Conservation (phyloP, 441 rosid species). For the Populus hybrid region DNA sequence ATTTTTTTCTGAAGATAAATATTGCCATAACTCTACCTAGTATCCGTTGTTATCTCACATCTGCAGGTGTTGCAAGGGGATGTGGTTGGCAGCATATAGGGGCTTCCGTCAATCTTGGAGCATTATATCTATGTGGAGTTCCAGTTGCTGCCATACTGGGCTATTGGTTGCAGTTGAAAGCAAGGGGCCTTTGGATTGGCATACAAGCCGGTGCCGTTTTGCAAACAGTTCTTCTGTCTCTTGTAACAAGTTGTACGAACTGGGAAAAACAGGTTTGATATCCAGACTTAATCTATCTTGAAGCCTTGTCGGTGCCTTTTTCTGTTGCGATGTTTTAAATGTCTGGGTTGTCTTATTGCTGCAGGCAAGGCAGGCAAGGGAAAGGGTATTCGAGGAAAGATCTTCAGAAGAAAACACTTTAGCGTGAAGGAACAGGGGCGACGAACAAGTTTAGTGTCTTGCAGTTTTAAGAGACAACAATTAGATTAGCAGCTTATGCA, state of each 20-base stretch:
- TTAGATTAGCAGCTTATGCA: not conserved
- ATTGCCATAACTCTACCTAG: not conserved
- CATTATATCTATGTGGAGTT: slow-evolving; percentile 45
- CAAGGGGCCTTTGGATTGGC: slow-evolving; percentile 54
- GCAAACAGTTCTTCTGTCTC: slow-evolving; percentile 34
- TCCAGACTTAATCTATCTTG: not conserved
- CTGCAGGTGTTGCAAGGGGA: slow-evolving; percentile 58
- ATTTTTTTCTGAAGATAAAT: not conserved
- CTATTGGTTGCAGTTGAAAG: slow-evolving; percentile 36
- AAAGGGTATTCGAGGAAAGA: not conserved
- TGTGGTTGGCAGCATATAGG: slow-evolving; percentile 45
- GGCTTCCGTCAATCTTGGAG: slow-evolving; percentile 46
- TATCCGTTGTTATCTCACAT: not conserved
- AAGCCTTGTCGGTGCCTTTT: not conserved
- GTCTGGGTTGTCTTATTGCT: not conserved
- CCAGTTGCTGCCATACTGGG: slow-evolving; percentile 42
- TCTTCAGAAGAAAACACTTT: not conserved
- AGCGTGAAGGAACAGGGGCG: not conserved
- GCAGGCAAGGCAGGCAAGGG: not conserved
- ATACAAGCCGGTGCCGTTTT: slow-evolving; percentile 39
- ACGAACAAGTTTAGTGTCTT: not conserved
- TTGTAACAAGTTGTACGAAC: slow-evolving; percentile 38
- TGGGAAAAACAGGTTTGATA: slow-evolving; percentile 55
- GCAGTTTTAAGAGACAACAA: not conserved
- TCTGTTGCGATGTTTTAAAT: not conserved